Percentiles rank a stretch among this genome's conserved stretches.
Evolutionary conservation across 2,329 filamentous ascomycete genomes (phyloP).

Genomic region (Raffaelea albimanens): DNA sequence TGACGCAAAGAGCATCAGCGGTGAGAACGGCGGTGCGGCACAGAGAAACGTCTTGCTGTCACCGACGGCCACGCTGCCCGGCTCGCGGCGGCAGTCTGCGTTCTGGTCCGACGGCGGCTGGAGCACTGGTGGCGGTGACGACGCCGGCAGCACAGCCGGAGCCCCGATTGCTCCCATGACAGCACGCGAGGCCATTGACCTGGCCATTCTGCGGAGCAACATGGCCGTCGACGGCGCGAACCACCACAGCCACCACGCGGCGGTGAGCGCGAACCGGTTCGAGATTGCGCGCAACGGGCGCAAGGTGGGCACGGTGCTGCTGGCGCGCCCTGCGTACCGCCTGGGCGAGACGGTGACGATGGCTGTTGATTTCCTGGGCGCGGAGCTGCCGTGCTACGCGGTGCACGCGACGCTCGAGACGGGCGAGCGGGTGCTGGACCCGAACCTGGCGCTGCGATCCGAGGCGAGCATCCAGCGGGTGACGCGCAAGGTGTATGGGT

Average conservation of each 20-base stretch:
- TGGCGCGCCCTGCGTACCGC: conserved; percentile 80
- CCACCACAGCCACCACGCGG: conserved; percentile 27
- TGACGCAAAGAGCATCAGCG: conserved; percentile 28
- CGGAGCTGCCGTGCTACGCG: conserved; percentile 75
- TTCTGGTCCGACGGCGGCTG: conserved; percentile 11
- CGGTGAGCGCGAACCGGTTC: conserved; percentile 82
- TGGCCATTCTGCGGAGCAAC: conserved; percentile 80
- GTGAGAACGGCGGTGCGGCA: conserved; percentile 38
- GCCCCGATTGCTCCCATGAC: conserved; percentile 42
- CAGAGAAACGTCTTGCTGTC: conserved; percentile 52
- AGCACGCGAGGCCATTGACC: conserved; percentile 79
- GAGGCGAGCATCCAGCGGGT: conserved; percentile 79
- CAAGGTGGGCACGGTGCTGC: conserved; percentile 80
- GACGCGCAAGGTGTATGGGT: conserved; percentile 72
- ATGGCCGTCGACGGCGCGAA: conserved; percentile 28
- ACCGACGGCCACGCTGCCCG: conserved; percentile 48
- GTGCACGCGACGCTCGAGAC: conserved; percentile 80
- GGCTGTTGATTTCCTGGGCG: conserved; percentile 71
- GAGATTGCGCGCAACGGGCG: conserved; percentile 90
- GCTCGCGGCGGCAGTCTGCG: conserved; percentile 43
- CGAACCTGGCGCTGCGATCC: conserved; percentile 71
- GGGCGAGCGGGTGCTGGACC: conserved; percentile 73
- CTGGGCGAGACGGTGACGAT: conserved; percentile 81
- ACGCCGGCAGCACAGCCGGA: conserved; percentile 8
- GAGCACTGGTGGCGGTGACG: neutral